Percentiles rank a stretch among this genome's conserved stretches.
These are phyloP conservation scores for Mycocentrospora acerina DNA, from an alignment of 2,329 filamentous ascomycete genomes.

Conservation along the genomic window DNA sequence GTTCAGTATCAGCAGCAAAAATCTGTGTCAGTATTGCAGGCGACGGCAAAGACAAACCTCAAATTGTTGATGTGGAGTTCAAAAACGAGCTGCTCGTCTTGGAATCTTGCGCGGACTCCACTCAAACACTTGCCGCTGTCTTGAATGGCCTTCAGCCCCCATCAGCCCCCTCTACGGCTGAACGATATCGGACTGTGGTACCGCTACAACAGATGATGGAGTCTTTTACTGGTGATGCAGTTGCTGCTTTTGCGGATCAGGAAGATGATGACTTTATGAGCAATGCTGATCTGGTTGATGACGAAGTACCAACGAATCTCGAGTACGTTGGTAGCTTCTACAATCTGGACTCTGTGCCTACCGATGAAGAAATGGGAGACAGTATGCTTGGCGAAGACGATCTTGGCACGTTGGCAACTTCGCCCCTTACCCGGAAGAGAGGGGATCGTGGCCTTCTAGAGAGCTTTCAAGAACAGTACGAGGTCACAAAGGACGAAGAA, in stretches of 20 bases:
- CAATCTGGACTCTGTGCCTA: slow-evolving; percentile 44
- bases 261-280: slow-evolving; percentile 48
- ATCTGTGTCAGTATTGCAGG: slow-evolving; percentile 63
- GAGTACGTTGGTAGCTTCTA: slow-evolving; percentile 60
- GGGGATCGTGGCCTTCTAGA: slow-evolving; percentile 46
- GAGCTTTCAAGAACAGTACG: slow-evolving; percentile 56
- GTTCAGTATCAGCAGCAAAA: slow-evolving; percentile 81
- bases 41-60: slow-evolving; percentile 59
- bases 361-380: slow-evolving; percentile 45
- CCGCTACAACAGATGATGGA: slow-evolving; percentile 86
- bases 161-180: slow-evolving; percentile 75
- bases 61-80: slow-evolving; percentile 75
- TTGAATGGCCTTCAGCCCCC: slow-evolving; percentile 81
- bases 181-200: slow-evolving; percentile 85
- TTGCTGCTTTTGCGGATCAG: slow-evolving; percentile 62
- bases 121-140: slow-evolving; percentile 81
- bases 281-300: slow-evolving; percentile 41
- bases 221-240: slow-evolving; percentile 85
- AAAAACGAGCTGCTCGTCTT: slow-evolving; percentile 84
- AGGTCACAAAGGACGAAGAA: slow-evolving; percentile 58
- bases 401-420: slow-evolving; percentile 37
- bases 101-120: slow-evolving; percentile 96
- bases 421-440: slow-evolving; percentile 31
- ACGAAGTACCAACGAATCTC: slow-evolving; percentile 43
- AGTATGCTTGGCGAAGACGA: slow-evolving; percentile 46